Base-by-base conservation (phyloP, 2,329 filamentous ascomycete species). In the Pseudogymnoascus sp. region DNA sequence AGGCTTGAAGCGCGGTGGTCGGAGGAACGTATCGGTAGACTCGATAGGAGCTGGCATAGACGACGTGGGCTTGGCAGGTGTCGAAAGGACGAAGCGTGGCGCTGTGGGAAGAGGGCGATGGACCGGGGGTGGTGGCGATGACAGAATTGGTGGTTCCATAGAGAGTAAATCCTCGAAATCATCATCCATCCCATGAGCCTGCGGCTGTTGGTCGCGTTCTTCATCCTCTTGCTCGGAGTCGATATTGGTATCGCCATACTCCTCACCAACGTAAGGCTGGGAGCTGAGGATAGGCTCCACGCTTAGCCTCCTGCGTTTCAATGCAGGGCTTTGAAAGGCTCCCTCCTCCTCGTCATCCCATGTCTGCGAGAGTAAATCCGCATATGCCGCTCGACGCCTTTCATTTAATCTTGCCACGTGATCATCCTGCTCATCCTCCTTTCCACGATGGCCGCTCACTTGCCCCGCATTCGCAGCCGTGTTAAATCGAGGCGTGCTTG, bases 1-100 rank as follows among this genome's bases (percentile, higher is more conserved):
- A 5, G 70, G 70, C 21, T 69, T 67, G 58, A 74, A 74, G 12
- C 68, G 66, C 52, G 71, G 71, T 7, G 70, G 70, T 63, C 70
- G 73, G 60, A 69, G 64, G 60, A 73, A 72, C 5, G 67, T 59
- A 10, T 40, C 29, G 10, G 63, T 21, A 1, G 48, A 21, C 2
- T 55, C 48, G 9, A 55, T 58, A 63, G 58, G 9, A 12, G 60
- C 27, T 5, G 60, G 33, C 25, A 27, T 61, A 27, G 63, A 45
- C 18, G 52, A 6, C 15, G 36, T 63, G 27, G 66, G 64, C 13
- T 66, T 68, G 8, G 69, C 67, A 58, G 66, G 62, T 10, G 66
- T 63, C 7, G 70, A 67, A 29, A 68, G 63, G 5, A 71, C 61
- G 64, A 74, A 74, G 6, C 68, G 66, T 7, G 70, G 69, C 1